Evolutionary conservation across 2,329 filamentous ascomycete species (phyloP).

Genomic region (Colletotrichum sublineola): DNA sequence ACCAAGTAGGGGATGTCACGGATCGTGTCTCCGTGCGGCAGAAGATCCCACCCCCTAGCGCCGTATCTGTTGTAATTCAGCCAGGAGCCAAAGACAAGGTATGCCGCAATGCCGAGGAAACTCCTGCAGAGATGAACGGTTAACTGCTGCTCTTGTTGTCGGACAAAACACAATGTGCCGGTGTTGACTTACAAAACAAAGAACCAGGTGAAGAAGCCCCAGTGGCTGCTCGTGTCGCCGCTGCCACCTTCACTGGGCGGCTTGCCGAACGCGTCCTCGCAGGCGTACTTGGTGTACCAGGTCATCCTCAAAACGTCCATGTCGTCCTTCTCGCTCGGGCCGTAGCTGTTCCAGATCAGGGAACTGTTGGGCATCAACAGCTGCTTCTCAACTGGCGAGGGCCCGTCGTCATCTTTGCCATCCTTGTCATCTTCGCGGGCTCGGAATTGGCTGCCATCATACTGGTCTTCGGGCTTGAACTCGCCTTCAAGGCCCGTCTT

Average conservation of each 20-base stretch:
- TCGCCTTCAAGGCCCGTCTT: constrained; percentile 81
- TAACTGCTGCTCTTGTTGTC: constrained; percentile 40
- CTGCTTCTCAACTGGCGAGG: constrained; percentile 59
- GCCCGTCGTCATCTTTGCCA: constrained; percentile 54
- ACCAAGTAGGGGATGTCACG: constrained; percentile 92
- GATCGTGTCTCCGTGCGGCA: constrained; percentile 93
- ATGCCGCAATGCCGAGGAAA: constrained; percentile 87
- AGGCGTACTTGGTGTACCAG: constrained; percentile 91
- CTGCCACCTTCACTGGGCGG: constrained; percentile 57
- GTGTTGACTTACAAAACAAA: constrained; percentile 82
- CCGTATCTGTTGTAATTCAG: constrained; percentile 98
- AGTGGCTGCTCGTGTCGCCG: constrained; percentile 66
- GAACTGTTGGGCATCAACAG: constrained; percentile 70
- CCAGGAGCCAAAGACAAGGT: constrained; percentile 98
- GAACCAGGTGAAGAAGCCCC: constrained; percentile 99
- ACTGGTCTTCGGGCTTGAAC: constrained; percentile 68
- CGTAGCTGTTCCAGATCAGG: constrained; percentile 83
- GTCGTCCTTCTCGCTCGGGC: constrained; percentile 66
- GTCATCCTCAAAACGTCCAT: constrained; percentile 78
- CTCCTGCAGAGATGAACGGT: constrained; percentile 64
- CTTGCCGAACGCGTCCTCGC: constrained; percentile 66
- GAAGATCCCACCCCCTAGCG: constrained; percentile 92
- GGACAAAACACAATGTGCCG: not conserved
- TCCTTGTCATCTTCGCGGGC: constrained; percentile 49
- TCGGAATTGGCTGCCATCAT: constrained; percentile 53